phyloP scores from a whole-genome alignment of 2,329 filamentous ascomycete species.

The Neonectria punicea region DNA sequence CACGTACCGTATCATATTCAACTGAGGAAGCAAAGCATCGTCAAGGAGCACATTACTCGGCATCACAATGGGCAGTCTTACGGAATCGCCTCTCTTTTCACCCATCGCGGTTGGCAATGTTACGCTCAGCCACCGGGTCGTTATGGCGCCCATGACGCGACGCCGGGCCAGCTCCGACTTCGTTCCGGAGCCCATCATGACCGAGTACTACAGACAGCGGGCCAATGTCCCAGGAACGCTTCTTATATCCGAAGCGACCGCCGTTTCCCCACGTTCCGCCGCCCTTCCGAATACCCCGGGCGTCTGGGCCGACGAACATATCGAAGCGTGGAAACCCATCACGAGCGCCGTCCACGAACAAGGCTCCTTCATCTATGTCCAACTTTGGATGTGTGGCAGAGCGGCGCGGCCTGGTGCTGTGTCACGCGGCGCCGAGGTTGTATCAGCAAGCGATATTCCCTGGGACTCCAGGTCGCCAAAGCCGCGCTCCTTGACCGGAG shows the following conservation, averaged over 20 bases:
- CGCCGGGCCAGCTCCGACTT: conserved; percentile 1
- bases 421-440: conserved; percentile 8
- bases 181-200: conserved; percentile 18
- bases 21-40: too few species aligned
- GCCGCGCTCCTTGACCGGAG: too few species aligned
- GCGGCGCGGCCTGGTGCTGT: conserved; percentile 13
- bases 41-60: too few species aligned
- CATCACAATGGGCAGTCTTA: too few species aligned
- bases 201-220: conserved; percentile 28
- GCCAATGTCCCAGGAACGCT: conserved; percentile 26
- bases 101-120: too few species aligned
- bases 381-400: conserved; percentile 28
- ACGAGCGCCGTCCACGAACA: conserved; percentile 15
- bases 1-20: too few species aligned
- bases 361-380: conserved; percentile 22
- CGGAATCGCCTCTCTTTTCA: too few species aligned
- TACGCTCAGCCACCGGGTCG: background rate
- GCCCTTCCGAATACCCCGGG: conserved; percentile 13
- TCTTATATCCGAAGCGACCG: conserved; percentile 25
- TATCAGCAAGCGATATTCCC: background rate
- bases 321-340: conserved; percentile 14
- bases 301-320: conserved; percentile 13
- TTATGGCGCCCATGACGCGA: background rate
- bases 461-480: conserved; percentile 2
- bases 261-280: conserved; percentile 23